Evolutionary conservation across 192 early-diverging fungal genomes (phyloP).

Genomic region (Chytriomyces hyalinus): DNA sequence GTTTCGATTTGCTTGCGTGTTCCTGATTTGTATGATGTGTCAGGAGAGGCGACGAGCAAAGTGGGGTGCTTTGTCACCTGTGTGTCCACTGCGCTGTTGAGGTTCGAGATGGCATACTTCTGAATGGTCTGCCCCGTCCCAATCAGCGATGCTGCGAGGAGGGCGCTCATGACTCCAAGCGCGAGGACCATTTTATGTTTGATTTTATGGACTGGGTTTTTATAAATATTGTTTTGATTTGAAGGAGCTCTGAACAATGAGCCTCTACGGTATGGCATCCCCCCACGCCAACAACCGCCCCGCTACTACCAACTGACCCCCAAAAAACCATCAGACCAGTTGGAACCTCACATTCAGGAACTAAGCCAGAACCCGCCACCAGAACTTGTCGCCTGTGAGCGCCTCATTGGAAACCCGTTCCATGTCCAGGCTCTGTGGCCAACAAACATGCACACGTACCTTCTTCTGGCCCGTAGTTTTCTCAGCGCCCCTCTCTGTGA

Average conservation of each 20-base stretch:
- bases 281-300: too few relatives aligned
- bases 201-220: neutral
- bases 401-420: too few relatives aligned
- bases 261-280: too few relatives aligned
- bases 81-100: neutral
- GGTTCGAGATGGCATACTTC: constrained; percentile 38
- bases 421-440: too few relatives aligned
- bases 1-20: constrained; percentile 7
- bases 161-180: constrained; percentile 17
- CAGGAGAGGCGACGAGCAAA: neutral
- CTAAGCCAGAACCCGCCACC: too few relatives aligned
- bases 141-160: constrained; percentile 31
- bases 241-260: too few relatives aligned
- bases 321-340: too few relatives aligned
- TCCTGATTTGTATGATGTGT: neutral
- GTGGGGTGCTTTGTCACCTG: neutral
- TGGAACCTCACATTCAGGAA: too few relatives aligned
- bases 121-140: constrained; percentile 44
- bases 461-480: neutral
- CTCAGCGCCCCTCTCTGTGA: neutral
- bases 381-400: too few relatives aligned
- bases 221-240: too few relatives aligned
- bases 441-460: too few relatives aligned
- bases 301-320: too few relatives aligned
- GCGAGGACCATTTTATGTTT: neutral